Evolutionary conservation across 257 asterid species (phyloP), one percentile per base, ranked within the genome.

Genomic region (Petunia secreta): DNA sequence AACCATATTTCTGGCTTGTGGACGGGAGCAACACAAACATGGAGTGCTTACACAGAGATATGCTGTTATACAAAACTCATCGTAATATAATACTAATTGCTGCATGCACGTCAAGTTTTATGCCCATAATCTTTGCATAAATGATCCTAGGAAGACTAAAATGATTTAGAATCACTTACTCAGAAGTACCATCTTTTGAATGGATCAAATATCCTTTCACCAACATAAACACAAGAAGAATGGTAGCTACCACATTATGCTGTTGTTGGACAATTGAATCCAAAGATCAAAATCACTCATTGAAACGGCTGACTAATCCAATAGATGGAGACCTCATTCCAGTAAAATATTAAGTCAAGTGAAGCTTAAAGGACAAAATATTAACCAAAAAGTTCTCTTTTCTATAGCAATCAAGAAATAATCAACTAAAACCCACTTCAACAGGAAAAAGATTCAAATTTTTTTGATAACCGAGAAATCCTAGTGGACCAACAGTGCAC

Each of bases 231-330:
- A 55, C 44, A 10, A 69, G 67, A 69, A 9, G 58, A 69, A 46
- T 46, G 34, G 58, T 25, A 69, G 57, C 57, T 68, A 68, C 43
- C 75, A 44, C 8, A 4, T 68, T 68, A 68, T 67, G 2, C 39
- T 68, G 8, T 14, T 68, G 40, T 48, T 40, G 53, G n/a, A n/a
- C n/a, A n/a, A n/a, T n/a, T n/a, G n/a, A 46, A 68, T 68, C 76
- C 16, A 68, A 68, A 71, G 77, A 46, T 48, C 60, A 25, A 34
- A 71, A 11, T 25, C 44, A 48, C 77, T 46, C 59, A 68, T 46
- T 48, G 77, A 71, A 48, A 48, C 59, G 16, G 77, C 25, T 69
- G 77, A 25, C 40, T 48, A 25, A 11, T 71, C 77, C 77, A 8
- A 14, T 38, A 69, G 60, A 71, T 10, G 60, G 44, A 34, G 60